A percentile compares a stretch with the other conserved stretches of the same genome.
Evolutionary conservation across 1,139 yeast genomes (phyloP).

Genomic region (Blastobotrys persicus): DNA sequence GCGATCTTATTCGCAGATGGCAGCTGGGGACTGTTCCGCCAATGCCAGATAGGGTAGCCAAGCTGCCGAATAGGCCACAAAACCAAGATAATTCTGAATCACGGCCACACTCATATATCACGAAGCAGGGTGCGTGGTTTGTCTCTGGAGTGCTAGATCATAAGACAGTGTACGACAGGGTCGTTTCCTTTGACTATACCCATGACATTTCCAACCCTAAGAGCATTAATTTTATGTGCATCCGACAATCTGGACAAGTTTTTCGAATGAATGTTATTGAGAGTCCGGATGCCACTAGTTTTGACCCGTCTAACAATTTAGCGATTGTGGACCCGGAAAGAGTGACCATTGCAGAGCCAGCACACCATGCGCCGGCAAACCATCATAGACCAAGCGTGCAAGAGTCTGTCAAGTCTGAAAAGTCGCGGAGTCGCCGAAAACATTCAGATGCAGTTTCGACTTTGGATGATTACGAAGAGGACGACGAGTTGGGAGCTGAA

Average conservation of each 20-base stretch:
- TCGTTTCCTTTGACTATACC: slow-evolving; percentile 79
- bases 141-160: slow-evolving; percentile 76
- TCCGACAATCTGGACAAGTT: slow-evolving; percentile 86
- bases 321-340: slow-evolving; percentile 67
- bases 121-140: slow-evolving; percentile 47
- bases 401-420: slow-evolving; percentile 7
- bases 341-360: slow-evolving; percentile 31
- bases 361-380: neutral
- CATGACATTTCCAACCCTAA: slow-evolving; percentile 47
- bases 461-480: slow-evolving; percentile 23
- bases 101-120: slow-evolving; percentile 17
- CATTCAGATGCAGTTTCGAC: neutral
- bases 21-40: slow-evolving; percentile 62
- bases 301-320: slow-evolving; percentile 71
- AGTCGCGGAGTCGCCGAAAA: slow-evolving; percentile 17
- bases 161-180: slow-evolving; percentile 74
- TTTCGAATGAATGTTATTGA: slow-evolving; percentile 76
- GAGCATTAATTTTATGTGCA: slow-evolving; percentile 67
- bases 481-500: slow-evolving; percentile 17
- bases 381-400: neutral
- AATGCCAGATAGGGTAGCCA: slow-evolving; percentile 13
- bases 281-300: slow-evolving; percentile 59
- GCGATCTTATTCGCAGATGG: slow-evolving; percentile 80
- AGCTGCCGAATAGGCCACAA: neutral
- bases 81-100: neutral